Evolutionary conservation across 768 basidiomycete genomes (phyloP), one percentile per base, ranked within the genome.

Genomic region (Hypsizygus marmoreus): DNA sequence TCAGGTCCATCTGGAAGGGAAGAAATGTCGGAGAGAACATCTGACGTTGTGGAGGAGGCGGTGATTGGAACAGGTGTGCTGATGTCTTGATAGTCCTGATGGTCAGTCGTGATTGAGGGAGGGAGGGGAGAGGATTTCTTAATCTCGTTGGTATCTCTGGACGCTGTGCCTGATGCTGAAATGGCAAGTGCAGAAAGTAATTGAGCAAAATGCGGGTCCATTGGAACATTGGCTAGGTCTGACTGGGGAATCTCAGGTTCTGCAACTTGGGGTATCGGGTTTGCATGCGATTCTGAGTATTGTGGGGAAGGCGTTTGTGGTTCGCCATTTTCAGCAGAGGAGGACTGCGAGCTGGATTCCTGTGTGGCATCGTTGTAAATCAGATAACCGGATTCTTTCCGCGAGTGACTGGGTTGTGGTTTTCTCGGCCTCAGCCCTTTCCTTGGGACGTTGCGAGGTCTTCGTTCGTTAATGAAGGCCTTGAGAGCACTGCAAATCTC

Each of bases 121-220:
- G 55, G 45, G 30, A 46, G 47, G 31, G 10, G 14, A 17, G 28
- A 33, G 12, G 22, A 45, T 19, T 56, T 48, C 35, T 49, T 28
- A 13, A 12, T 31, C 5, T 45, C 32, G 1, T 43, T 36, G 11
- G 34, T 22, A 16, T 50, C 43, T 30, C 40, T 42, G 19, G 43
- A 40, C 34, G 51, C 40, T 17, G 62, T 16, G 32, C 68, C 57
- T 13, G 63, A 56, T 24, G 75, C 75, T 26, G 87, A 88, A 35
- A 81, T 62, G 6, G 81, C 79, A 39, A 89, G 69, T 4, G 79
- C 80, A 34, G 73, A 79, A 40, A 90, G 68, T 6, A 90, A 71
- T 23, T 80, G 75, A 14, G 86, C 86, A 59, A 90, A 79, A 51
- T 88, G 85, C 24, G 86, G 83, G 59, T 89, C 86, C 53, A 85